Evolutionary conservation across 1,284 basidiomycete genomes (phyloP).

Genomic region (Moesziomyces antarcticus): DNA sequence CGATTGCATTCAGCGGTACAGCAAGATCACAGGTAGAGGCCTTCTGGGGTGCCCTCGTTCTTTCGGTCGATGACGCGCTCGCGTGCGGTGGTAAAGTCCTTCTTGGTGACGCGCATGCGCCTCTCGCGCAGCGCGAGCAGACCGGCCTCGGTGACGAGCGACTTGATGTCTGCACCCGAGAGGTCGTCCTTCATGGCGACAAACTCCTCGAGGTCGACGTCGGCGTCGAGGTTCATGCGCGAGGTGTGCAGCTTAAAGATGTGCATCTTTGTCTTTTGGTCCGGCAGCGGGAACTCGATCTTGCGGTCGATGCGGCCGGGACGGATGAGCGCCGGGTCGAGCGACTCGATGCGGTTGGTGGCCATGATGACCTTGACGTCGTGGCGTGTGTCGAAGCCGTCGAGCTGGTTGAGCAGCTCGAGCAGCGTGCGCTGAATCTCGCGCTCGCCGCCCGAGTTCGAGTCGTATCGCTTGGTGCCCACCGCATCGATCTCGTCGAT

Average conservation of each 20-base stretch:
- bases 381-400: slow-evolving; percentile 98
- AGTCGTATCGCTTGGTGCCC: slow-evolving; percentile 71
- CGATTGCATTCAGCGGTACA: slow-evolving; percentile 11
- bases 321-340: slow-evolving; percentile 96
- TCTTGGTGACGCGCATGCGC: slow-evolving; percentile 94
- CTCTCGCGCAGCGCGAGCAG: slow-evolving; percentile 92
- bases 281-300: slow-evolving; percentile 73
- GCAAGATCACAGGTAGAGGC: slow-evolving; percentile 48
- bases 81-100: slow-evolving; percentile 66
- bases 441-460: slow-evolving; percentile 70
- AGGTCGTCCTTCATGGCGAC: slow-evolving; percentile 96
- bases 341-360: slow-evolving; percentile 90
- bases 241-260: slow-evolving; percentile 98
- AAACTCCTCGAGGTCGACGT: slow-evolving; percentile 96
- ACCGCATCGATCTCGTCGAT: slow-evolving; percentile 71
- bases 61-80: slow-evolving; percentile 67
- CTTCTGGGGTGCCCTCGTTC: slow-evolving; percentile 64
- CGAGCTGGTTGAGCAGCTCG: slow-evolving; percentile 77
- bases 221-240: slow-evolving; percentile 89
- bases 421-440: slow-evolving; percentile 70
- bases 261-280: slow-evolving; percentile 72
- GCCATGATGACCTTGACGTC: slow-evolving; percentile 92
- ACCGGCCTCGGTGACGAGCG: slow-evolving; percentile 81
- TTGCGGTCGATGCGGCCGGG: slow-evolving; percentile 99
- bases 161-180: slow-evolving; percentile 96